Evolutionary conservation across 2,329 filamentous ascomycete genomes (phyloP).

Genomic region (Thyridium curvatum): DNA sequence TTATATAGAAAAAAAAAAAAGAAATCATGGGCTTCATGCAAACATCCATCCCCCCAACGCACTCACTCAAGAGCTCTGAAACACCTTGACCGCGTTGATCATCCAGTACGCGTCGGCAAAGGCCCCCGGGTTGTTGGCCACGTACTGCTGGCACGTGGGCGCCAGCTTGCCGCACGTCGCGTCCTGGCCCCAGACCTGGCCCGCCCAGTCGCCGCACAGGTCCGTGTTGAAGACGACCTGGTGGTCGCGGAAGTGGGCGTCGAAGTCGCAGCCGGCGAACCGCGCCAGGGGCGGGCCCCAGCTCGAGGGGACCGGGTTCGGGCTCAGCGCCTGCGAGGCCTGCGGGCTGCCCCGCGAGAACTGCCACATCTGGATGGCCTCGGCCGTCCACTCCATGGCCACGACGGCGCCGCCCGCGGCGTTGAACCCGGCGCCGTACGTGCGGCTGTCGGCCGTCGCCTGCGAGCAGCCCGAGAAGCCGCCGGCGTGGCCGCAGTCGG

Average conservation of each 20-base stretch:
- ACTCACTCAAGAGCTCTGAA: conserved; percentile 21
- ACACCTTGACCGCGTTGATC: conserved; percentile 67
- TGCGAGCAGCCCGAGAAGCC: conserved; percentile 56
- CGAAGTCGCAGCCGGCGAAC: conserved; percentile 69
- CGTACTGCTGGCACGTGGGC: conserved; percentile 64
- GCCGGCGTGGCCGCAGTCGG: conserved; percentile 12
- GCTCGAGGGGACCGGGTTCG: conserved; percentile 58
- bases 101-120: conserved; percentile 74
- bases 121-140: conserved; percentile 60
- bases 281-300: conserved; percentile 65
- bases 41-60: no score
- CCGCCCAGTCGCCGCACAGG: conserved; percentile 87
- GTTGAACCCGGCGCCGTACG: conserved; percentile 69
- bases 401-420: conserved; percentile 62
- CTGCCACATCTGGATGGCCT: conserved; percentile 73
- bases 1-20: no score
- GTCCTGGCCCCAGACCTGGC: conserved; percentile 55
- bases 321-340: conserved; percentile 13
- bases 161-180: conserved; percentile 54
- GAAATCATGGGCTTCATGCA: no score
- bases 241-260: conserved; percentile 62
- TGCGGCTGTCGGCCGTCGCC: conserved; percentile 39
- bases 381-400: conserved; percentile 68
- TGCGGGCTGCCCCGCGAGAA: conserved; percentile 53
- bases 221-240: conserved; percentile 76